Base-by-base conservation (phyloP, 345 rosid genomes). In the Clarkia xantiana region DNA sequence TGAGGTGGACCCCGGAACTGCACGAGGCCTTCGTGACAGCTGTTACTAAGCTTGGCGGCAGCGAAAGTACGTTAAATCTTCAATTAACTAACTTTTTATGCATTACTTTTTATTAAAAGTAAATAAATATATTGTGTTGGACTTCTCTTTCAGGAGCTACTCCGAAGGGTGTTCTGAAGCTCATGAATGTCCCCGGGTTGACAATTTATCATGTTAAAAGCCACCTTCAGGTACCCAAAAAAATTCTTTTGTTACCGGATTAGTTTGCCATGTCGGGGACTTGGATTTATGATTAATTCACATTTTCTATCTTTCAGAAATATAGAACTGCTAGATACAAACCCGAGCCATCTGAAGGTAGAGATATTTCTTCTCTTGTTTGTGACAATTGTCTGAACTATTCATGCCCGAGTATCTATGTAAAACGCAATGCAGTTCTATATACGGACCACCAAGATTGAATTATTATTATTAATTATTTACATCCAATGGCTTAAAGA, bases 181-280 rank as follows among this genome's bases (percentile, higher is more conserved):
- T 91, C 52, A 91, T 91, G 98, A 95, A 95, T 20, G 82, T 86
- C 10, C 83, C 78, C 61, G 94, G 94, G 41, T 67, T 91, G 57
- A 91, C 96, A 48, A 91, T 86, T 70, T 91, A 91, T 54, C 98
- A 91, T 71, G 98, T 91, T 62, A 91, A 91, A 73, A 91, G 96
- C 68, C 98, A 91, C 67, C 84, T 91, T 55, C 96, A 91, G 94
- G 98, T 86, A 64, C 12, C n/a, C n/a, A n/a, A n/a, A n/a, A n/a
- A n/a, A n/a, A n/a, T n/a, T n/a, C n/a, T 41, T 42, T 34, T 16
- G 7, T n/a, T 42, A 47, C 42, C 49, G 3, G 14, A 14, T 34
- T 9, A 40, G n/a, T 48, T 14, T 46, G 11, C 40, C 40, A 18
- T 20, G 4, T 19, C 3, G 19, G 14, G 14, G 13, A 38, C 23